Percentiles rank a stretch among this genome's conserved stretches.
These are phyloP conservation scores for Saposhnikovia divaricata DNA, from an alignment of 129 eudicot species.

Conservation along the genomic window DNA sequence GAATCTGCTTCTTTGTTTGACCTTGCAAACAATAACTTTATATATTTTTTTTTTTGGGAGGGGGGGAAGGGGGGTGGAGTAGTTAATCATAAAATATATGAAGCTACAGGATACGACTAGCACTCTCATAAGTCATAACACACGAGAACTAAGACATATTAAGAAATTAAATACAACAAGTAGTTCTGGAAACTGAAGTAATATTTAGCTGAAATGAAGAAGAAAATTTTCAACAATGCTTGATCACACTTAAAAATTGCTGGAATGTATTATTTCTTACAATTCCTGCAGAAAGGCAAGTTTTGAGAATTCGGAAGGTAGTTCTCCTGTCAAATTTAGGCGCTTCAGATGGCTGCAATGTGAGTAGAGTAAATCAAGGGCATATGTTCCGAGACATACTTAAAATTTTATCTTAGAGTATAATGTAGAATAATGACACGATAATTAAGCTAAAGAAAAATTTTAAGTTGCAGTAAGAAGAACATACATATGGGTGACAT, in stretches of 20 bases:
- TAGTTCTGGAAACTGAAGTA: neutral
- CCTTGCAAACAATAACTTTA: too few relatives aligned
- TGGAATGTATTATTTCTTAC: neutral
- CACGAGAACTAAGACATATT: neutral
- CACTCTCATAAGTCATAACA: neutral
- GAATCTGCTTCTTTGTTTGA: too few relatives aligned
- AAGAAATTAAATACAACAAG: neutral
- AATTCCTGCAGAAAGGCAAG: constrained; percentile 4
- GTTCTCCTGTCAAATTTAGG: constrained; percentile 9
- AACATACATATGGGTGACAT: constrained; percentile 61
- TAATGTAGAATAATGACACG: neutral
- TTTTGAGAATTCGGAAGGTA: constrained; percentile 2
- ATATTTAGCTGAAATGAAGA: neutral
- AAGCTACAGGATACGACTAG: too few relatives aligned
- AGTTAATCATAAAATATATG: too few relatives aligned
- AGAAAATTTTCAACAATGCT: neutral
- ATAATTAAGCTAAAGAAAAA: neutral
- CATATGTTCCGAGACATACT: neutral
- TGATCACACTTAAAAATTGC: neutral
- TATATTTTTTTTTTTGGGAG: too few relatives aligned
- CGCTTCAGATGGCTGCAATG: constrained; percentile 7
- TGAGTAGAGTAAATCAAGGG: neutral
- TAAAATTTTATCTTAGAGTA: constrained; percentile 24
- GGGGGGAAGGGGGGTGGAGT: too few relatives aligned
- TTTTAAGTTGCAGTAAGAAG: neutral